Conservation (phyloP, 768 basidiomycete species). For the Pleurotus cornucopiae region DNA sequence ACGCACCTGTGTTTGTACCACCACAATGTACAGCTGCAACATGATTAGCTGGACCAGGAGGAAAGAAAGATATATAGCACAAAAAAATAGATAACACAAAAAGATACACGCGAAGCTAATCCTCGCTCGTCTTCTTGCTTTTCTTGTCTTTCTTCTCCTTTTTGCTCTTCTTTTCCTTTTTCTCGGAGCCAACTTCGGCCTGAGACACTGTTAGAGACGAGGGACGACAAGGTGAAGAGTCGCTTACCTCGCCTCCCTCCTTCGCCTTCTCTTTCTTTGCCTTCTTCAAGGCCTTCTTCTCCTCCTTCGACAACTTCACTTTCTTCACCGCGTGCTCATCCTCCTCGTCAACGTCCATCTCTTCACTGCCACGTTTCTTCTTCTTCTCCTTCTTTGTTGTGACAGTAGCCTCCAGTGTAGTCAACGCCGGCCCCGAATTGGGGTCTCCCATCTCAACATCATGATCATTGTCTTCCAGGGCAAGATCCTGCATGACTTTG, state of each 20-base stretch:
- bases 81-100: too few relatives aligned
- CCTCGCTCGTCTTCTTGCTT: slow-evolving; percentile 42
- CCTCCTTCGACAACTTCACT: slow-evolving; percentile 76
- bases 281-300: slow-evolving; percentile 83
- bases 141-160: slow-evolving; percentile 52
- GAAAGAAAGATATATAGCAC: too few relatives aligned
- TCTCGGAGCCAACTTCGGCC: slow-evolving; percentile 25
- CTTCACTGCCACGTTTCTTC: slow-evolving; percentile 65
- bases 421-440: slow-evolving; percentile 46
- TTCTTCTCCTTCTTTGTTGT: slow-evolving; percentile 58
- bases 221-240: not conserved
- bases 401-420: slow-evolving; percentile 52
- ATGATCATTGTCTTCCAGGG: slow-evolving; percentile 58
- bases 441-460: slow-evolving; percentile 37
- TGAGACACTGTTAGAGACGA: not conserved
- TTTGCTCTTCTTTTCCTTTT: slow-evolving; percentile 26
- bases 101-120: too few relatives aligned
- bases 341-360: slow-evolving; percentile 60
- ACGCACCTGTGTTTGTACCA: too few relatives aligned
- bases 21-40: too few relatives aligned
- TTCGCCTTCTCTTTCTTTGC: slow-evolving; percentile 61
- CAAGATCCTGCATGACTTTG: slow-evolving; percentile 79
- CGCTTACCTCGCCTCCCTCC: slow-evolving; percentile 37
- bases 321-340: slow-evolving; percentile 61
- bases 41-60: too few relatives aligned